Conservation (phyloP, 2,329 filamentous ascomycete genomes). For the Fusarium mundagurra region DNA sequence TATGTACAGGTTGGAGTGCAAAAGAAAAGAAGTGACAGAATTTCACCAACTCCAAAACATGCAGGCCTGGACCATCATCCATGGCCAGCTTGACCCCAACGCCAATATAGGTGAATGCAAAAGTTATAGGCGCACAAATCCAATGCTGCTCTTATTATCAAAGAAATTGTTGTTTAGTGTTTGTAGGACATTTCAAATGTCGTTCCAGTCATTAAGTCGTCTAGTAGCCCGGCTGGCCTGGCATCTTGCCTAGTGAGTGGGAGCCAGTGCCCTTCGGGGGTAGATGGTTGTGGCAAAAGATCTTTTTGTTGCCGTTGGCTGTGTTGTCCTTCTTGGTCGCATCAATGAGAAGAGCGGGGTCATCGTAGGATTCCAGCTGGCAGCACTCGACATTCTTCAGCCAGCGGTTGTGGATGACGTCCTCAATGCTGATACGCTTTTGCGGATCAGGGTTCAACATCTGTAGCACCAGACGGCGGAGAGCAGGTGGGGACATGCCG, state of each 20-base stretch:
- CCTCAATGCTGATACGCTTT: conserved; percentile 74
- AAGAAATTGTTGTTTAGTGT: conserved; percentile 3
- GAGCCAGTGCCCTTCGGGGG: conserved; percentile 57
- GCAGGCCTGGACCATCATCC: conserved; percentile 25
- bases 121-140: conserved; percentile 2
- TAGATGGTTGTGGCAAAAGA: conserved; percentile 68
- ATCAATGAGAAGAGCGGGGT: conserved; percentile 69
- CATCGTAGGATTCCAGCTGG: conserved; percentile 75
- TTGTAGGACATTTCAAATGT: conserved; percentile 19
- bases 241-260: conserved; percentile 65
- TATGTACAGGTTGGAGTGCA: conserved; percentile 28
- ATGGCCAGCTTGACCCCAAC: conserved; percentile 35
- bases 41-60: conserved; percentile 41
- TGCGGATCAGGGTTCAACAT: conserved; percentile 85
- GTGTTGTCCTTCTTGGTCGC: conserved; percentile 64
- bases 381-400: conserved; percentile 82
- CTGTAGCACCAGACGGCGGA: conserved; percentile 76
- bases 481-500: conserved; percentile 70
- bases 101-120: conserved; percentile 37
- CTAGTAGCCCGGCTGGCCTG: conserved; percentile 64
- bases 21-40: conserved; percentile 27
- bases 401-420: conserved; percentile 77
- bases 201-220: conserved; percentile 34
- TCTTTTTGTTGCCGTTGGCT: conserved; percentile 57
- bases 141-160: conserved; percentile 4